Evolutionary conservation across 208 protist species (phyloP), one percentile per base, ranked within the genome.

Genomic region (Leishmania mexicana): DNA sequence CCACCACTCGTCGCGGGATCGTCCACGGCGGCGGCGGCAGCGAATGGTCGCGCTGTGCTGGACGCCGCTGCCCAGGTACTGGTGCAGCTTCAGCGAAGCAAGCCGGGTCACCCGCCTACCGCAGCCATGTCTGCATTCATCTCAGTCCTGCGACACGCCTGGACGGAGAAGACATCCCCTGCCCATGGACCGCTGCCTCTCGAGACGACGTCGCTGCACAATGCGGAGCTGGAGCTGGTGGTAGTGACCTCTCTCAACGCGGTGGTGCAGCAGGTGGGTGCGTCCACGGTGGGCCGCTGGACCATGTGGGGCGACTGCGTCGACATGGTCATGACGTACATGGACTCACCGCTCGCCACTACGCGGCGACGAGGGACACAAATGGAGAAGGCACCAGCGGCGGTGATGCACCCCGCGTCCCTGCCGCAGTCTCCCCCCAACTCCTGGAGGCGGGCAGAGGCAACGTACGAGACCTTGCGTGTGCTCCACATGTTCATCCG

Each of bases 221-320:
- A 67, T 45, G 51, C 54, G 38, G 74, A 49, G 45, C 31, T 72
- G 74, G 67, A 84, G 40, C 21, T 78, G 58, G 81, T 85, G 54
- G 67, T 90, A 28, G 71, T 84, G 15, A 76, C 68, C 13, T 77
- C 87, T 17, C 35, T 94, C 31, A 88, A 94, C 75, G 90, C 92
- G 1, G 53, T 94, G 38, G 78, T 89, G 53, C 86, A 94, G 76
- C 89, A 93, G 78, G 82, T 96, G 13, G 79, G 83, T n/a, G 60
- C 83, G 75, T 88, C 88, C 13, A 65, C 79, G 31, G 47, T 89
- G 65, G 76, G 65, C 53, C 90, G 92, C 1, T 90, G 90, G 83
- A 87, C 90, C 2, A 78, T 96, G 80, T 96, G 92, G 92, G 77
- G 81, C 21, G 88, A 86, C 74, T 96, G 92, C 79, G 75, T 90